These are phyloP conservation scores for Beauveria sp. DNA, from an alignment of 2,329 filamentous ascomycete genomes.

Conservation along the genomic window DNA sequence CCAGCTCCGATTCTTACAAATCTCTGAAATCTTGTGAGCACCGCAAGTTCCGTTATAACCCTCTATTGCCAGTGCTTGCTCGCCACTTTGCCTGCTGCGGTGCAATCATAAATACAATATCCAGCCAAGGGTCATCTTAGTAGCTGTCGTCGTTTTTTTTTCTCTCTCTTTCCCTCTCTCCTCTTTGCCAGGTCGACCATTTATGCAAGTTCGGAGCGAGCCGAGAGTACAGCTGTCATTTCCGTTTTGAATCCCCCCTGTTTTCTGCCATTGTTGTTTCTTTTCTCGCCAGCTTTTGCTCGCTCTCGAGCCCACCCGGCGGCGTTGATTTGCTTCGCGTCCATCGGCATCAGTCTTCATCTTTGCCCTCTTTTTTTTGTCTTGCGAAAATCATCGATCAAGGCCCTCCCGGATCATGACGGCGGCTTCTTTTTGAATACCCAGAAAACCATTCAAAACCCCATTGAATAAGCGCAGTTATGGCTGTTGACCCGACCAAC, in stretches of 20 bases:
- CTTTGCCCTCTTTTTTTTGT: neutral
- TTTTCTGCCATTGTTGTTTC: neutral
- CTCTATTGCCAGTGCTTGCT: neutral
- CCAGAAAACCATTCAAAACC: neutral
- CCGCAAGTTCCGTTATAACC: neutral
- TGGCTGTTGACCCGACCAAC: neutral
- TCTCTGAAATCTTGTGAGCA: neutral
- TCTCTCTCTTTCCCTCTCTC: neutral
- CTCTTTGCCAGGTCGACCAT: neutral
- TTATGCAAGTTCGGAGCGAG: neutral
- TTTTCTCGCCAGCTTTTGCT: neutral
- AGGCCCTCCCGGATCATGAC: neutral
- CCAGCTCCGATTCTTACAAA: neutral
- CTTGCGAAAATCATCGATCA: neutral
- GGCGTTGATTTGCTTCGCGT: neutral
- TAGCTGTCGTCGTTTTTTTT: neutral
- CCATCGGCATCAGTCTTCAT: neutral
- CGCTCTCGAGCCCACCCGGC: no score
- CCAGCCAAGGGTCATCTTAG: neutral
- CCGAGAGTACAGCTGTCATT: neutral
- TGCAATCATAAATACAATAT: neutral
- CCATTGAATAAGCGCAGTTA: neutral
- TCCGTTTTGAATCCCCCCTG: neutral
- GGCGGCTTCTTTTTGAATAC: neutral
- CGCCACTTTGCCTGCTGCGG: neutral